phyloP scores from a whole-genome alignment of 2,329 filamentous ascomycete genomes.

The Penicillium frequentans region DNA sequence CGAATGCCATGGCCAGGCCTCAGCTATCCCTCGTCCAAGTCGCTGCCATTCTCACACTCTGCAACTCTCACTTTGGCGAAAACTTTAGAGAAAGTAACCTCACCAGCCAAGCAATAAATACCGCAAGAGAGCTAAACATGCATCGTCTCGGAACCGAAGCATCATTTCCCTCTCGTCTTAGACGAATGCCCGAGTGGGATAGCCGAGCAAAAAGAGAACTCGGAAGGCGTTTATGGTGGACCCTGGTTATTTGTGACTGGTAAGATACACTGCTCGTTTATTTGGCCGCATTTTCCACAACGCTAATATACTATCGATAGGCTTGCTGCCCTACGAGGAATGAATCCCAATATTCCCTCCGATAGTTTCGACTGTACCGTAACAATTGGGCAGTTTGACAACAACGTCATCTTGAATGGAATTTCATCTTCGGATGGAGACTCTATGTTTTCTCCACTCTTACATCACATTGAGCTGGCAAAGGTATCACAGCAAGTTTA shows the following conservation, averaged over 20 bases:
- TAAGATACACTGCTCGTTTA: not conserved
- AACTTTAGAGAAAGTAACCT: not conserved
- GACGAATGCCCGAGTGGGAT: not conserved
- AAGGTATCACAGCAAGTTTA: not conserved
- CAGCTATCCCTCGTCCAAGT: not conserved
- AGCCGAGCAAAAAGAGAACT: not conserved
- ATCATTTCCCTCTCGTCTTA: not conserved
- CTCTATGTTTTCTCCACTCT: not conserved
- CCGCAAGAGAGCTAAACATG: not conserved
- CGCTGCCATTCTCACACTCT: not conserved
- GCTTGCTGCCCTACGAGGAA: not conserved
- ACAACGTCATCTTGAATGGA: not conserved
- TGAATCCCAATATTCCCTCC: not conserved
- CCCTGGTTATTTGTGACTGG: not conserved
- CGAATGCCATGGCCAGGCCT: not conserved
- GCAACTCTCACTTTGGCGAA: not conserved
- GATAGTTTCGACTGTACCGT: not conserved
- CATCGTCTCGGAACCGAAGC: not conserved
- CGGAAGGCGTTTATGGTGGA: not conserved
- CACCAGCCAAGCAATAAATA: not conserved
- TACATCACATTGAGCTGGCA: not conserved
- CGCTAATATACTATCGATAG: not conserved
- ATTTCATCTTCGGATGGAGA: not conserved
- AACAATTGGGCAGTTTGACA: not conserved
- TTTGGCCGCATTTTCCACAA: not conserved